phyloP scores from a whole-genome alignment of 2,329 filamentous ascomycete species.

The Diaporthe sp. region DNA sequence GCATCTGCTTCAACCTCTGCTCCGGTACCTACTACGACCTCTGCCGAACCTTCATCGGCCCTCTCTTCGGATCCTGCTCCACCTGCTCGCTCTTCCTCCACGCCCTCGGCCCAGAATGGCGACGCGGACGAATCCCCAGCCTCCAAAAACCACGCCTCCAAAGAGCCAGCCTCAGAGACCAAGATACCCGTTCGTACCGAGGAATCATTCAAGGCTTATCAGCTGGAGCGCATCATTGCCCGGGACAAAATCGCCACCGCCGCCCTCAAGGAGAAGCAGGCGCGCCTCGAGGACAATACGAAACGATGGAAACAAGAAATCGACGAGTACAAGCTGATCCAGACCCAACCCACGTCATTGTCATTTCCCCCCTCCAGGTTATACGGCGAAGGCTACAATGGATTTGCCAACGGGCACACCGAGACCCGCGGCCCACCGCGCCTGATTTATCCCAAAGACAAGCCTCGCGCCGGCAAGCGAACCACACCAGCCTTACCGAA shows the following conservation, averaged over 20 bases:
- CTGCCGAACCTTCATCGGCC: conserved; percentile 29
- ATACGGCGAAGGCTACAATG: conserved; percentile 83
- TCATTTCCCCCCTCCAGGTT: conserved; percentile 67
- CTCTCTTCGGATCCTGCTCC: conserved; percentile 20
- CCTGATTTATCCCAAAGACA: conserved; percentile 83
- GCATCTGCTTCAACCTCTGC: conserved; percentile 17
- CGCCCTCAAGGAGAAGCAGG: conserved; percentile 61
- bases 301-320: conserved; percentile 74
- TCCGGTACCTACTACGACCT: conserved; percentile 16
- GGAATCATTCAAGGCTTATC: conserved; percentile 63
- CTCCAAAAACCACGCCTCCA: conserved; percentile 40
- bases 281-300: conserved; percentile 66
- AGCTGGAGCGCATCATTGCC: conserved; percentile 64
- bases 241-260: conserved; percentile 66
- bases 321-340: conserved; percentile 74
- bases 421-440: conserved; percentile 74
- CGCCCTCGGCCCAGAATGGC: conserved; percentile 43
- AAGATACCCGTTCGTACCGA: conserved; percentile 58
- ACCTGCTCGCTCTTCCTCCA: conserved; percentile 45
- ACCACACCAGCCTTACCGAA: conserved; percentile 75
- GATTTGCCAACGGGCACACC: conserved; percentile 89
- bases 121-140: conserved; percentile 32
- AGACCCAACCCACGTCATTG: conserved; percentile 61
- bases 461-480: conserved; percentile 80
- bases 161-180: conserved; percentile 38